phyloP scores from a whole-genome alignment of 2,329 filamentous ascomycete genomes.

The Pseudogymnoascus sp. region DNA sequence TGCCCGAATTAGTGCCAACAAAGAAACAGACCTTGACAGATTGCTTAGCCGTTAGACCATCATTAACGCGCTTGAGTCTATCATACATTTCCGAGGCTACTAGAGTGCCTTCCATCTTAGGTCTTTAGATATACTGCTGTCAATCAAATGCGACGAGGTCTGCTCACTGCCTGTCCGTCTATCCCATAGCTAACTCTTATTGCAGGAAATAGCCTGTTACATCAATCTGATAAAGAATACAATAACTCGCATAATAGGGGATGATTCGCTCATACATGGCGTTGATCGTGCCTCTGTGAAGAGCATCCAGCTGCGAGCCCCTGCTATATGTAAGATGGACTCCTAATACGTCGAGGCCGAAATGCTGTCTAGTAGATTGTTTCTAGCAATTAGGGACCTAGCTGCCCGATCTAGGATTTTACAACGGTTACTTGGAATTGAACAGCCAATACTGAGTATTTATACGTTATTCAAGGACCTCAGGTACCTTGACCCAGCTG shows the following conservation, averaged over 20 bases:
- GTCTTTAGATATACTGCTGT: not conserved
- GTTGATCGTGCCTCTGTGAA: not conserved
- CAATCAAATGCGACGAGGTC: not conserved
- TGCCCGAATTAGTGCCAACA: not conserved
- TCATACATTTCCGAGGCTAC: not conserved
- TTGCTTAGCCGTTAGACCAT: not conserved
- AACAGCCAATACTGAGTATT: not conserved
- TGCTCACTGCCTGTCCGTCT: not conserved
- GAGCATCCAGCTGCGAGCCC: not conserved
- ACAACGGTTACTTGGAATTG: not conserved
- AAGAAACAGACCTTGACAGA: not conserved
- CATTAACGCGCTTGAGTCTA: not conserved
- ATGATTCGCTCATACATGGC: not conserved
- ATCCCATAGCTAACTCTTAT: not conserved
- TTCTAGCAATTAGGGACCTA: not conserved
- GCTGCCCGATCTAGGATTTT: not conserved
- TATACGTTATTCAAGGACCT: not conserved
- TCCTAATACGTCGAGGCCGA: not conserved
- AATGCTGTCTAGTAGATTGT: not conserved
- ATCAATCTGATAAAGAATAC: not conserved
- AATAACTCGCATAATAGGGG: not conserved
- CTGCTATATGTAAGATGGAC: not conserved
- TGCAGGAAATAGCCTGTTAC: not conserved
- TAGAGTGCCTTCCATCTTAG: not conserved
- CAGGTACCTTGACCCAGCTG: not conserved